Evolutionary conservation across 2,329 filamentous ascomycete genomes (phyloP), one percentile per base, ranked within the genome.

Genomic region (Fusarium domesticum): DNA sequence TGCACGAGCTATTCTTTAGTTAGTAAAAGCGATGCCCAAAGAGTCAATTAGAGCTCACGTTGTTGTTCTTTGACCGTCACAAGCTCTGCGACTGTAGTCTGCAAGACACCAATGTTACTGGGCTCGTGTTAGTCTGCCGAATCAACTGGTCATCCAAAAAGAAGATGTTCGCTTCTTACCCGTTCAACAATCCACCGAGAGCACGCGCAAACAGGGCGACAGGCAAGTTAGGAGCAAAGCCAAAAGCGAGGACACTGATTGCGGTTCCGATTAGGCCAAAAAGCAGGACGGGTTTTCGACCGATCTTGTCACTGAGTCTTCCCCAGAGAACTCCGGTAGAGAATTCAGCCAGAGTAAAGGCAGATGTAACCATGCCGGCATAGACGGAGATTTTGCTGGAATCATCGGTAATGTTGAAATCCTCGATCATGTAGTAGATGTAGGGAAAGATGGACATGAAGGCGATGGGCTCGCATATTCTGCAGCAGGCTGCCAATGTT

Each of bases 401-500:
- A 63, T 90, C 83, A 36, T 88, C 76, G 51, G 90, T 88, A 64
- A 96, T 84, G 61, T 87, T 76, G 70, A 97, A 97, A 50, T 90
- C 89, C 60, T 90, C 78, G 58, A 97, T 86, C 93, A 98, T 97
- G 74, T 87, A 92, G 73, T 96, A 97, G 58, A 95, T 90, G 69
- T 97, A 98, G 2, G 93, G 93, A 65, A 98, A 97, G 58, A 97
- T 96, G 42, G 91, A 96, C 89, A 96, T 97, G 76, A 98, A 97
- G 6, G 93, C 93, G 67, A 98, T 97, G 40, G 93, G 93, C 67
- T 98, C 93, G 75, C 90, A 96, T 73, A 98, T 92, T 63, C 93
- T 85, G 71, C 91, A 96, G 62, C 96, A 77, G 35, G 90, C 91
- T 95, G 52, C 33, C 18, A 18, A 19, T 43, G 43, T 53, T 45